phyloP scores from a whole-genome alignment of 2,329 filamentous ascomycete species.

The Ceratocystis smalleyi region DNA sequence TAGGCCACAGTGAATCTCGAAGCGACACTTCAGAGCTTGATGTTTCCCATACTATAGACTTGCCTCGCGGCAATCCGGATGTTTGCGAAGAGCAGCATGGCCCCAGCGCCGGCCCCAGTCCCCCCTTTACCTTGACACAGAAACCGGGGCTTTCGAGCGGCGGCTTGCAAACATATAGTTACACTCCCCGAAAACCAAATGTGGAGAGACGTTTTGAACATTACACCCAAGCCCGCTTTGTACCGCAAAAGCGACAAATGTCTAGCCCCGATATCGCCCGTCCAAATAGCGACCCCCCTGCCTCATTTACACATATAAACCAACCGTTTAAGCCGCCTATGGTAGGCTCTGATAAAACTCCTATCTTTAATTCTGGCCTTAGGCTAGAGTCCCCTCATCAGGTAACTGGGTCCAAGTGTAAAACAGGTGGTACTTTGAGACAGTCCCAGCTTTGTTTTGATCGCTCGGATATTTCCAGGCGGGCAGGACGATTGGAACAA shows the following conservation, averaged over 20 bases:
- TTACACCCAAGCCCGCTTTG: background rate
- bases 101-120: background rate
- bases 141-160: background rate
- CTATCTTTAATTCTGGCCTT: background rate
- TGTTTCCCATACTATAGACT: background rate
- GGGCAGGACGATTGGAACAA: background rate
- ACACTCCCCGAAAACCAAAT: background rate
- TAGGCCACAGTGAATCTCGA: background rate
- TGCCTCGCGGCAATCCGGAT: background rate
- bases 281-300: background rate
- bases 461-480: background rate
- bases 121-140: background rate
- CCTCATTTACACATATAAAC: background rate
- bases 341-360: background rate
- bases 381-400: background rate
- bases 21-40: background rate
- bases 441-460: slow-evolving; percentile 3
- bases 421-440: background rate
- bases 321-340: background rate
- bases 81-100: background rate
- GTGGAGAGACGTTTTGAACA: background rate
- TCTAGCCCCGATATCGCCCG: background rate
- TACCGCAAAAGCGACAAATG: background rate
- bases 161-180: background rate
- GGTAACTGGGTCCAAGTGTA: background rate